These are phyloP conservation scores for Teratosphaeria destructans DNA, from an alignment of 2,329 filamentous ascomycete genomes.

Conservation along the genomic window DNA sequence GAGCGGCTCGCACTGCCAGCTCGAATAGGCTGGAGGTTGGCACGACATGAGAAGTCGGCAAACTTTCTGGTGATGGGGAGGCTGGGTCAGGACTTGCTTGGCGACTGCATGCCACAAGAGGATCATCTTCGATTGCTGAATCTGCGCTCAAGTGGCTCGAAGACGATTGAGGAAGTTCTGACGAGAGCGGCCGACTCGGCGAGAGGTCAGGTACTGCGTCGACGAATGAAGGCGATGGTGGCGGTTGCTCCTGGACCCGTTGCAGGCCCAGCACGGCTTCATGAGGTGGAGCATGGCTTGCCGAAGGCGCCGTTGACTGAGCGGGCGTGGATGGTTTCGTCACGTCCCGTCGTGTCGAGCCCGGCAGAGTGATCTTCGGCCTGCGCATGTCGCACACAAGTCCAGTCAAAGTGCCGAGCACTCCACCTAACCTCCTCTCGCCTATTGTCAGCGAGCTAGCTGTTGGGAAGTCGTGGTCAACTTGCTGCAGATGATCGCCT, in stretches of 20 bases:
- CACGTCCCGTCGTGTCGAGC: conserved; percentile 7
- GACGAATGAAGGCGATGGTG: not conserved
- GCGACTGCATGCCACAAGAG: conserved; percentile 10
- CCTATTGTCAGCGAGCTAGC: conserved; percentile 38
- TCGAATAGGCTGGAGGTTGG: not conserved
- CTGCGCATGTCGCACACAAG: conserved; percentile 51
- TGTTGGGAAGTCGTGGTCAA: conserved; percentile 51
- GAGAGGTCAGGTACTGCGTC: not conserved
- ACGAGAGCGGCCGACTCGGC: not conserved
- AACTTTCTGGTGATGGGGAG: not conserved
- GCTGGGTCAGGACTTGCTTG: conserved; percentile 3
- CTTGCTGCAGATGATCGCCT: conserved; percentile 50
- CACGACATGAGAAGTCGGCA: not conserved
- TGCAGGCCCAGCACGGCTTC: not conserved
- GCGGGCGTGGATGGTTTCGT: not conserved
- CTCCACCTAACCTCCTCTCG: conserved; percentile 55
- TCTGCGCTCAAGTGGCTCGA: not conserved
- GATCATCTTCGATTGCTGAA: conserved; percentile 1
- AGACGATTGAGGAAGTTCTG: not conserved
- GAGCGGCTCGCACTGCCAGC: not conserved
- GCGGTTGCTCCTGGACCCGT: not conserved
- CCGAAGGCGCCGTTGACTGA: not conserved
- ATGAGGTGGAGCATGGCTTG: not conserved
- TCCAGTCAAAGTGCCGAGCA: conserved; percentile 58
- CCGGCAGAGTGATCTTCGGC: conserved; percentile 16